phyloP scores from a whole-genome alignment of 2,329 filamentous ascomycete genomes.

The Hirsutella rhossiliensis region DNA sequence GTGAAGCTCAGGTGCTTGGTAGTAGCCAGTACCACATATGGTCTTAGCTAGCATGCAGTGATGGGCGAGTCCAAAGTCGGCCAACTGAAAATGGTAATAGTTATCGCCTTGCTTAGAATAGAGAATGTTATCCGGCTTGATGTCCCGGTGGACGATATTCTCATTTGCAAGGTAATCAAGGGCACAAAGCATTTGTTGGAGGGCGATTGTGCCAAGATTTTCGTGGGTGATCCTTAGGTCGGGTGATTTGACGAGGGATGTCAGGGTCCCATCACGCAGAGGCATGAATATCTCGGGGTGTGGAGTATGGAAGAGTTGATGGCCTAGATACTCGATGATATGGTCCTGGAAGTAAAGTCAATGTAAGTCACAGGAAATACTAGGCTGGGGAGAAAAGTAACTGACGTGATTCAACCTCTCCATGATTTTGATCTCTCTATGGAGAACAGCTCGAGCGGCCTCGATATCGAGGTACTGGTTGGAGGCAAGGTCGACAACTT shows the following conservation, averaged over 20 bases:
- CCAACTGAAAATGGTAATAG: background rate
- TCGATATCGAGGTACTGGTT: background rate
- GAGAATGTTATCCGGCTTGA: slow-evolving; percentile 1
- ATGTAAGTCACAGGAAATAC: background rate
- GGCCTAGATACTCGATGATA: background rate
- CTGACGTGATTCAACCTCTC: background rate
- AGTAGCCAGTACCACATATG: background rate
- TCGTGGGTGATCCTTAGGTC: background rate
- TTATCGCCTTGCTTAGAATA: background rate
- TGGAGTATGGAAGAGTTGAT: background rate
- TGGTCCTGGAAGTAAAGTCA: background rate
- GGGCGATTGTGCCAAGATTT: background rate
- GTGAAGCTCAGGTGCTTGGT: background rate
- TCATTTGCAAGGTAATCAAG: background rate
- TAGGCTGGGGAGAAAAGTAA: background rate
- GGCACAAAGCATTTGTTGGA: background rate
- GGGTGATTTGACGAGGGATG: background rate
- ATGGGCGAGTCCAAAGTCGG: slow-evolving; percentile 1
- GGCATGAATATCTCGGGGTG: slow-evolving; percentile 1
- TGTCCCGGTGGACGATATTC: slow-evolving; percentile 1
- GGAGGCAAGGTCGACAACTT: background rate
- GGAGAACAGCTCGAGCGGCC: background rate
- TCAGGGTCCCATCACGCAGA: background rate
- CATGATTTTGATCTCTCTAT: slow-evolving; percentile 1
- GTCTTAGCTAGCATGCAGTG: background rate